Conservation (phyloP, 148 eudicot genomes). For the Gaultheria prostrata region DNA sequence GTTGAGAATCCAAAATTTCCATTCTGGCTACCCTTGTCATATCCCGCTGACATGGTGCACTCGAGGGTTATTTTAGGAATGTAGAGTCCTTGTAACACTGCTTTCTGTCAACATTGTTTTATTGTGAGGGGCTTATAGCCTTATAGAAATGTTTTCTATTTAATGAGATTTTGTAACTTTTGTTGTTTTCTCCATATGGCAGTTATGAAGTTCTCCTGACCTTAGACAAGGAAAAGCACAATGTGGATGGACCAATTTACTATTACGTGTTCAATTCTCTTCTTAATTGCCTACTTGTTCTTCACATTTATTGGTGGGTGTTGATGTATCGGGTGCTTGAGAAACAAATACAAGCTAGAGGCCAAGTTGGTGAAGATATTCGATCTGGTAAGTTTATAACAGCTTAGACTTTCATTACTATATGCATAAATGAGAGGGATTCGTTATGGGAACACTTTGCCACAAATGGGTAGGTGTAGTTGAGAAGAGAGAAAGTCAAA, state of each 20-base stretch:
- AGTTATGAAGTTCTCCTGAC: conserved; percentile 79
- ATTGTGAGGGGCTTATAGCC: not conserved
- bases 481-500: not conserved
- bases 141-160: not conserved
- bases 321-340: conserved; percentile 90
- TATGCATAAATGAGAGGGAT: not conserved
- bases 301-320: conserved; percentile 96
- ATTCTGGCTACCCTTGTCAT: not conserved
- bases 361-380: conserved; percentile 87
- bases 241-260: conserved; percentile 66
- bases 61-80: not conserved
- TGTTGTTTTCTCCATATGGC: conserved; percentile 26
- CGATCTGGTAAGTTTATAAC: conserved; percentile 73
- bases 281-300: conserved; percentile 72
- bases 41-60: not conserved
- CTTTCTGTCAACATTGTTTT: not conserved
- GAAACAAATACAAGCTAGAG: conserved; percentile 86
- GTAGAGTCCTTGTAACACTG: not conserved
- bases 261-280: conserved; percentile 90
- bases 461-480: not conserved
- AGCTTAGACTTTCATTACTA: not conserved
- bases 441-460: not conserved
- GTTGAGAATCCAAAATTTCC: not conserved
- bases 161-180: not conserved
- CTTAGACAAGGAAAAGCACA: conserved; percentile 77